phyloP scores from a whole-genome alignment of 2,329 filamentous ascomycete genomes.

The Alternaria arbusti region DNA sequence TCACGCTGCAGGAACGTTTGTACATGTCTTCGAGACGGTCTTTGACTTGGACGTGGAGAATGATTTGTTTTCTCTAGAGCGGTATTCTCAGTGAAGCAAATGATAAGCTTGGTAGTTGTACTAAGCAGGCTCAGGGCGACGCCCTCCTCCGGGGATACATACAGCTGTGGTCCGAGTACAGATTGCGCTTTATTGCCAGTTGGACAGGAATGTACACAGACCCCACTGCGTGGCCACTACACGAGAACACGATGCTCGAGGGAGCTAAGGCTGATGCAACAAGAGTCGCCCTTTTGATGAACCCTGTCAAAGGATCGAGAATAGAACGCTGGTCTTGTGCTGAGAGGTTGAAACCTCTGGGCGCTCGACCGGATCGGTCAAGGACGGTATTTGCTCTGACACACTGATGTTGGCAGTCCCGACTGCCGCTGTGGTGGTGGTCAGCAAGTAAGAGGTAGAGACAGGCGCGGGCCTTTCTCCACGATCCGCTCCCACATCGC shows the following conservation, averaged over 20 bases:
- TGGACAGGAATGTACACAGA: conserved; percentile 41
- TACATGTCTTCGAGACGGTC: conserved; percentile 15
- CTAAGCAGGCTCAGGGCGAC: neutral
- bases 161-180: conserved; percentile 36
- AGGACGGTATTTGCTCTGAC: conserved; percentile 3
- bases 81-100: neutral
- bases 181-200: conserved; percentile 38
- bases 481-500: conserved; percentile 49
- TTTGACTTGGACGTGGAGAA: conserved; percentile 5
- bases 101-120: neutral
- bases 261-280: conserved; percentile 27
- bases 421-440: conserved; percentile 34
- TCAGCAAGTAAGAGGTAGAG: conserved; percentile 46
- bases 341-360: neutral
- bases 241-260: conserved; percentile 33
- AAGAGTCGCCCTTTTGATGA: conserved; percentile 14
- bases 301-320: conserved; percentile 16
- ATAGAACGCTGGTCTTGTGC: conserved; percentile 2
- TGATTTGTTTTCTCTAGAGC: neutral
- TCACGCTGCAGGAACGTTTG: conserved; percentile 48
- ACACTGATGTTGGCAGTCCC: conserved; percentile 3
- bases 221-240: conserved; percentile 36
- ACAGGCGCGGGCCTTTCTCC: conserved; percentile 40
- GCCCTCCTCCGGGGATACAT: conserved; percentile 17
- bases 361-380: conserved; percentile 14